phyloP scores from a whole-genome alignment of 805 yeast genomes.

The Soucietia sequanensis region DNA sequence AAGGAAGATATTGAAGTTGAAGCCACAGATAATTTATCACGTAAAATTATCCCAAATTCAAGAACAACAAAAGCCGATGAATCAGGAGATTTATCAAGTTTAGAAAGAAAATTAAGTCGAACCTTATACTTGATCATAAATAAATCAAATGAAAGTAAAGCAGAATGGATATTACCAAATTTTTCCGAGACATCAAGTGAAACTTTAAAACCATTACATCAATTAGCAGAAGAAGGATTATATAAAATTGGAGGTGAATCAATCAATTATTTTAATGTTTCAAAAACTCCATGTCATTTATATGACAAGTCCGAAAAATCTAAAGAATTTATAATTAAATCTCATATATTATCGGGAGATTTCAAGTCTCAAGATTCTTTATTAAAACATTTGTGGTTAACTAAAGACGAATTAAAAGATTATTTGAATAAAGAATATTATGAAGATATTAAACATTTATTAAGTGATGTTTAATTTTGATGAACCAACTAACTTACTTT shows the following conservation, averaged over 20 bases:
- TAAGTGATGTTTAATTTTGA: slow-evolving; percentile 38
- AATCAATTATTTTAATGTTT: slow-evolving; percentile 88
- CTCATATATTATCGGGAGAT: slow-evolving; percentile 84
- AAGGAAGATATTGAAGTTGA: slow-evolving; percentile 32
- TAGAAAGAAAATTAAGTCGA: slow-evolving; percentile 77
- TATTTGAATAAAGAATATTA: slow-evolving; percentile 56
- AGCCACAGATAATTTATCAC: slow-evolving; percentile 51
- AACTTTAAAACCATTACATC: slow-evolving; percentile 55
- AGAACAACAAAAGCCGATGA: slow-evolving; percentile 78
- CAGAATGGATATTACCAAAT: slow-evolving; percentile 79
- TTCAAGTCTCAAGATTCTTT: slow-evolving; percentile 46
- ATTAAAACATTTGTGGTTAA: slow-evolving; percentile 74
- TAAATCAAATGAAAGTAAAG: slow-evolving; percentile 28
- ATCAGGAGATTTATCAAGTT: slow-evolving; percentile 55
- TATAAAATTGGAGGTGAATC: slow-evolving; percentile 67
- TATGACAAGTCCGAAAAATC: slow-evolving; percentile 38
- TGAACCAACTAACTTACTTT: too few species aligned
- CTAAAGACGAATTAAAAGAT: slow-evolving; percentile 70
- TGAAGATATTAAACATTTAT: slow-evolving; percentile 49
- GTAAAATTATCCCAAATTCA: slow-evolving; percentile 68
- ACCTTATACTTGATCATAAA: slow-evolving; percentile 76
- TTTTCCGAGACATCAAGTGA: slow-evolving; percentile 42
- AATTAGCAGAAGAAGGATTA: slow-evolving; percentile 73
- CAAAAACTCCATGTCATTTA: slow-evolving; percentile 80
- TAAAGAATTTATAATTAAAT: slow-evolving; percentile 73